A percentile compares a stretch with the other conserved stretches of the same genome.
phyloP scores from a whole-genome alignment of 371 early-diverging fungal species.

The Batkoa obscura region DNA sequence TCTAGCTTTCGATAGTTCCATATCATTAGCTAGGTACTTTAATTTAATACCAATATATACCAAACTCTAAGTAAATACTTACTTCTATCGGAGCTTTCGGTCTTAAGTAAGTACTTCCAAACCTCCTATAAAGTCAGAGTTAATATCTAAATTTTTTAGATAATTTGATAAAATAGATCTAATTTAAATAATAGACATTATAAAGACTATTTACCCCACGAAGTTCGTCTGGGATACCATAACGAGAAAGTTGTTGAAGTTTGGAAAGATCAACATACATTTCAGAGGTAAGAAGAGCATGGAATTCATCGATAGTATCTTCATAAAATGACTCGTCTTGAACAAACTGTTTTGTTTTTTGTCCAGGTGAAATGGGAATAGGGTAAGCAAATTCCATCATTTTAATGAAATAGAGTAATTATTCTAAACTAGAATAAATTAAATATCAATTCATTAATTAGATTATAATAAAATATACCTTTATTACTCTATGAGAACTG shows the following conservation, averaged over 20 bases:
- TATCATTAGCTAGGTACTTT: neutral
- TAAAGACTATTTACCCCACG: conserved; percentile 70
- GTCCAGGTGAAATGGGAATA: neutral
- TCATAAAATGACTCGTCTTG: neutral
- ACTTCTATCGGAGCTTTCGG: conserved; percentile 72
- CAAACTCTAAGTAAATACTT: conserved; percentile 22
- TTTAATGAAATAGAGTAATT: neutral
- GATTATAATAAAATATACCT: no score
- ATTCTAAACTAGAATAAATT: no score
- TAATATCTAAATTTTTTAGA: no score
- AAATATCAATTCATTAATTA: no score
- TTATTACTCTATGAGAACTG: no score
- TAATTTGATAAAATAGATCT: conserved; percentile 9
- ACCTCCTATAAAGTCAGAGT: conserved; percentile 37
- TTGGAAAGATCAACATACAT: conserved; percentile 70
- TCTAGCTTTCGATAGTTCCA: conserved; percentile 24
- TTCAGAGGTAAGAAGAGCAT: conserved; percentile 68
- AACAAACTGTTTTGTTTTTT: neutral
- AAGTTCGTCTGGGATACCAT: conserved; percentile 75
- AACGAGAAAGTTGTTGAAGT: conserved; percentile 55
- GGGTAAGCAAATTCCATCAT: neutral
- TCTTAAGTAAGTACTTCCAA: conserved; percentile 79
- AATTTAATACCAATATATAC: conserved; percentile 3
- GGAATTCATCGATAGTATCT: conserved; percentile 36
- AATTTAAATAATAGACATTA: no score